Evolutionary conservation across 306 rosid species (phyloP), one percentile per base, ranked within the genome.

Genomic region (Medicago arabica): DNA sequence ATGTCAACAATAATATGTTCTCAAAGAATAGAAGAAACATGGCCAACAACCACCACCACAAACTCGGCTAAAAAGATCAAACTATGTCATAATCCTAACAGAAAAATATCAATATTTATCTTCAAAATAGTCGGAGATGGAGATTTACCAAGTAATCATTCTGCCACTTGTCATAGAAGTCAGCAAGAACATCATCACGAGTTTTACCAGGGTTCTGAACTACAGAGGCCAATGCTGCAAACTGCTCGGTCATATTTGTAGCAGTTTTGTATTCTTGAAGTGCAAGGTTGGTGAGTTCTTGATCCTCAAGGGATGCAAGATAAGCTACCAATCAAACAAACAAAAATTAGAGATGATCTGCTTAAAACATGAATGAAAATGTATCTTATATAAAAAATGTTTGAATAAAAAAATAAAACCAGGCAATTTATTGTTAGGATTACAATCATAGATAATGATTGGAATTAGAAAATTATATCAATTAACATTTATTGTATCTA

Each of bases 161-260:
- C 84, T 96, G 91, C 99, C 99, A 96, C 88, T 88, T 92, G 85
- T 38, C 40, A 66, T 88, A 96, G 83, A 96, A 96, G 85, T 96
- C 92, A 6, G 91, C 96, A 70, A 96, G 89, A 82, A 88, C 85
- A 63, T 88, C 90, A 69, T 96, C 98, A 46, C 96, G 97, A 70
- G 80, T 79, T 89, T 92, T 82, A 67, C 99, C 96, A 63, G 99
- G 91, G 75, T 79, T 92, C 83, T 96, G 99, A 36, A 91, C 89
- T 66, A 92, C 65, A 66, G 99, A 97, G 21, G 88, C 96, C 87
- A 96, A 82, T 72, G 99, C 99, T 63, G 98, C 90, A 82, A 96
- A 90, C 74, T 96, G 99, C 23, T 96, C 99, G 0, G 99, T 96
- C 99, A 96, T 92, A 86, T 96, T 96, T 81, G 98, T 88, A 72